Base-by-base conservation (phyloP, 1,284 basidiomycete genomes). In the Takashimella koratensis region DNA sequence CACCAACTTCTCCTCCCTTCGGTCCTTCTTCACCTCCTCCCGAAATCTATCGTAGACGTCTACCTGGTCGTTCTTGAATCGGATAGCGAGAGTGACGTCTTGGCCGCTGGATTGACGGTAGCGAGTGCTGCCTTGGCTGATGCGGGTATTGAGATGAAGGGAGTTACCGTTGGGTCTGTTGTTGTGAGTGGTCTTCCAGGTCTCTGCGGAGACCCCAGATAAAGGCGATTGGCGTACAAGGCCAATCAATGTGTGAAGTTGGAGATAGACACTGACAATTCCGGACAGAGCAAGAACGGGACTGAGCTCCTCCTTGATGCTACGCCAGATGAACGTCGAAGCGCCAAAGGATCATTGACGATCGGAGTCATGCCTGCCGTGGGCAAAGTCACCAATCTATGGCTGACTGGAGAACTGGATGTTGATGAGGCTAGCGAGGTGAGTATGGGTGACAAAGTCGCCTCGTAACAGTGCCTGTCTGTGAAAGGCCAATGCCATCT, bases 31-130 rank as follows among this genome's bases (percentile, higher is more conserved):
- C 92, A 97, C 63, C 80, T 92, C 3, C 81, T 97, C 4, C 95
- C 96, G 6, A 99, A 98, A 75, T 89, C 92, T 0, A 87, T 86
- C 6, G 85, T 98, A 63, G 96, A 98, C 76, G 79, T 98, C 25
- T 94, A 90, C 74, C 77, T 99, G 43, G 88, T 86, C 13, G 81
- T 99, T 20, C 85, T 99, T 30, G 93, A 99, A 76, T 86, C 87
- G 10, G 93, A 97, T 69, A 88, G 89, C 3, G 80, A 88, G 16
- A 87, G 92, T 66, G 84, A 85, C 21, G 90, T 90, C 59, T 80
- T 94, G n/a, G 83, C 88, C 0, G 83, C 89, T 4, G 90, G 87
- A 1, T 81, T 87, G 12, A 84, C 91, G 3, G 94, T 94, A 11
- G 91, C 93, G 0, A 91, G 88, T 62, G 85, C 90, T 1, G 94